Base-by-base conservation (phyloP, 768 basidiomycete genomes). In the Dioszegia aurantiaca region DNA sequence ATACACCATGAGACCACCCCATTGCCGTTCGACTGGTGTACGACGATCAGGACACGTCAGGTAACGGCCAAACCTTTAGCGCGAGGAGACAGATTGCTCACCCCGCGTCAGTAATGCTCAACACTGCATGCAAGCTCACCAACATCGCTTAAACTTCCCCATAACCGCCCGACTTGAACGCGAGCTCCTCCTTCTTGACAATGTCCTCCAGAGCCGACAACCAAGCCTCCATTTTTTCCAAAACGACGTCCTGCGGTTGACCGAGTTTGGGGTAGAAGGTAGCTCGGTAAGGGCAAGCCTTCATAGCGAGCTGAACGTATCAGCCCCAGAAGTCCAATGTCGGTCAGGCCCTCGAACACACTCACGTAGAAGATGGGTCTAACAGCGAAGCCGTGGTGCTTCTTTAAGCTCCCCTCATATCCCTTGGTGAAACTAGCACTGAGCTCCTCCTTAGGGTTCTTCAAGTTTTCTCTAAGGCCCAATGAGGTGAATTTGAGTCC, bases 401-500 rank as follows among this genome's bases (percentile, higher is more conserved):
- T 81, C 80, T 86, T 92, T 74, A 99, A 80, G 14, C 88, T 92
- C 10, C 64, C 80, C 21, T 86, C 86, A 75, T 99, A 99, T 0
- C 88, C 83, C 43, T 85, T 84, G 27, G 79, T 85, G 77, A 99
- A 99, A 19, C 87, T 87, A 0, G 63, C 78, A 1, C 83, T 68
- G 14, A 99, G 83, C 73, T 91, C 88, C 56, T 83, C 81, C 1
- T 72, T 71, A 43, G 83, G 80, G 77, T 93, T 83, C 3, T 79
- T 80, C 68, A 90, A 87, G 0, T 86, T 83, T 43, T 81, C 79
- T 62, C 87, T 82, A 24, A 99, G 83, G 21, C 65, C 69, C 26
- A 72, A 31, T 12, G 73, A 62, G 31, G 94, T 99, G 80, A 99
- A 99, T 27, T 84, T 83, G 52, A 93, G 83, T 2, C 91, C 95